Conservation (phyloP, 2,329 filamentous ascomycete species). For the Chaetomiaceae sp. region DNA sequence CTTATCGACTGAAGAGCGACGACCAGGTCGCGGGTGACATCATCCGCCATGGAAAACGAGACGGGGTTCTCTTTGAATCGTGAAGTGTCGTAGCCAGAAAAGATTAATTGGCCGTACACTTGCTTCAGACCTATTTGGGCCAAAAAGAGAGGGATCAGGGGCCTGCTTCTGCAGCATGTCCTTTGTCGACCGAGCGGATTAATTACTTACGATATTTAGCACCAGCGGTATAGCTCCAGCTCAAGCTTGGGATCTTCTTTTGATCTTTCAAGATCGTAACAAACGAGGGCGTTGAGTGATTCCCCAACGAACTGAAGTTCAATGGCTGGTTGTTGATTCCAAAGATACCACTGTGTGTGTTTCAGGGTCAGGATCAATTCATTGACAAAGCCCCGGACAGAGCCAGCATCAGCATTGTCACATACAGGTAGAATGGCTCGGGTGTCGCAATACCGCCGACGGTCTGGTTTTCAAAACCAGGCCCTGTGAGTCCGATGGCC, state of each 20-base stretch:
- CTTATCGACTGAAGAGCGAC: conserved; percentile 38
- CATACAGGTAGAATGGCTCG: conserved; percentile 37
- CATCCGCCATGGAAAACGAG: conserved; percentile 35
- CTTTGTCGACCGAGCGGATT: not conserved
- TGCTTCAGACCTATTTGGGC: conserved; percentile 31
- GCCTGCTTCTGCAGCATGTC: not conserved
- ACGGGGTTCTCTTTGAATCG: conserved; percentile 37
- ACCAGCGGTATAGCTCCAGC: conserved; percentile 42
- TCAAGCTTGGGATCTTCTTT: conserved; percentile 37
- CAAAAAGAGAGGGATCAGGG: not conserved
- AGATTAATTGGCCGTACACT: conserved; percentile 37
- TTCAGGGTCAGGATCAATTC: not conserved
- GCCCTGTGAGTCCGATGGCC: conserved; percentile 33
- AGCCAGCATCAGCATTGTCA: no score
- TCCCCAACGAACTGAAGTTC: conserved; percentile 36
- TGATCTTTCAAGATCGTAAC: conserved; percentile 36
- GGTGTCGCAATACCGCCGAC: conserved; percentile 33
- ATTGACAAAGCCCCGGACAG: no score
- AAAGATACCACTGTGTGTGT: conserved; percentile 33
- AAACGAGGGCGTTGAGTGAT: conserved; percentile 35
- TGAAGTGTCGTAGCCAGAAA: conserved; percentile 40
- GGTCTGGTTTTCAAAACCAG: conserved; percentile 31
- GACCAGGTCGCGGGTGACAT: conserved; percentile 35
- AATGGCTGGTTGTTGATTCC: conserved; percentile 37
- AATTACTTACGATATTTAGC: conserved; percentile 35